phyloP scores from a whole-genome alignment of 331 rosid species.

The Saraca asoca region DNA sequence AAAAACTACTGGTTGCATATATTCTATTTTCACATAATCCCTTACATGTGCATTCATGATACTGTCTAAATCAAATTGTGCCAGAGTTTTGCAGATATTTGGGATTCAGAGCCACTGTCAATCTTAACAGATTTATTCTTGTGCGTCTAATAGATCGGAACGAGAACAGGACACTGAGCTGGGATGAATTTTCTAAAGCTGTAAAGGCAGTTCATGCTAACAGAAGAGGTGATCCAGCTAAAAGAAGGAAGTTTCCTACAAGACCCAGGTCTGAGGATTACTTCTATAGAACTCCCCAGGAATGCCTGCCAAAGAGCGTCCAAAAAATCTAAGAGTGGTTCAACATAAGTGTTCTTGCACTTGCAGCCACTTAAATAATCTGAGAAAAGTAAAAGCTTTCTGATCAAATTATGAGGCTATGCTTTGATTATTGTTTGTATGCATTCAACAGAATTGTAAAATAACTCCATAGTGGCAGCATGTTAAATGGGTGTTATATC shows the following conservation, averaged over 20 bases:
- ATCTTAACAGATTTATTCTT: slow-evolving; percentile 22
- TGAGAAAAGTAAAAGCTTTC: neutral
- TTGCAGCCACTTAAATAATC: neutral
- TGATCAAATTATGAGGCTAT: neutral
- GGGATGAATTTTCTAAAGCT: slow-evolving; percentile 22
- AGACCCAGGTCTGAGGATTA: slow-evolving; percentile 25
- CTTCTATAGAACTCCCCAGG: slow-evolving; percentile 33
- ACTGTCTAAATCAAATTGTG: neutral
- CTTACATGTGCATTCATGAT: neutral
- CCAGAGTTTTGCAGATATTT: slow-evolving; percentile 26
- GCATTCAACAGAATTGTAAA: neutral
- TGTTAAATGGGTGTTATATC: neutral
- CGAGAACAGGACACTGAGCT: slow-evolving; percentile 10
- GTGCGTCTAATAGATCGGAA: slow-evolving; percentile 30
- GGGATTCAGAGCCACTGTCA: slow-evolving; percentile 28
- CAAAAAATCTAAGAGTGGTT: neutral
- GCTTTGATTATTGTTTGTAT: neutral
- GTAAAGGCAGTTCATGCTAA: slow-evolving; percentile 34
- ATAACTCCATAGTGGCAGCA: neutral
- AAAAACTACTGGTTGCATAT: too few relatives aligned
- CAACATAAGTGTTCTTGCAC: neutral
- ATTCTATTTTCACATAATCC: too few relatives aligned
- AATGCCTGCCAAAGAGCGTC: slow-evolving; percentile 5
- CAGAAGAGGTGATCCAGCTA: slow-evolving; percentile 27
- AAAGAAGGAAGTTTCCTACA: neutral